phyloP scores from a whole-genome alignment of 345 rosid genomes.

The Citrus cavaleriei region DNA sequence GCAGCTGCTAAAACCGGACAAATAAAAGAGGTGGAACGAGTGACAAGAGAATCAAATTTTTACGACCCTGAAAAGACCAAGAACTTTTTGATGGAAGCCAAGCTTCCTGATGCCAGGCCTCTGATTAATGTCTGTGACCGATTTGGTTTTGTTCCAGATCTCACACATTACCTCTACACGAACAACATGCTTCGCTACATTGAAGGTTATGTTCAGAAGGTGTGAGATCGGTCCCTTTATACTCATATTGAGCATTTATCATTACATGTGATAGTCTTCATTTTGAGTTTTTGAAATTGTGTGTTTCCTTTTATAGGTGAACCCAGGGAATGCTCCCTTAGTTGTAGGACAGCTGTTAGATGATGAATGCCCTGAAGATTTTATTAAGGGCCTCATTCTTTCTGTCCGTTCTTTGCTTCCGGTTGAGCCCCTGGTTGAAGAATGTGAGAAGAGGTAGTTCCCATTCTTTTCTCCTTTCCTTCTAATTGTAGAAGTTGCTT shows the following conservation, averaged over 20 bases:
- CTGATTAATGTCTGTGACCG: conserved; percentile 98
- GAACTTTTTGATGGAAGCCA: conserved; percentile 97
- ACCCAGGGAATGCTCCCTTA: conserved; percentile 97
- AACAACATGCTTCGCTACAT: conserved; percentile 95
- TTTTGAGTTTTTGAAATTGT: conserved; percentile 6
- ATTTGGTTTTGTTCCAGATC: conserved; percentile 94
- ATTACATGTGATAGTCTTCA: neutral
- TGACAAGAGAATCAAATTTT: conserved; percentile 92
- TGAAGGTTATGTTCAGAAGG: conserved; percentile 99
- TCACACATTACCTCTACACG: conserved; percentile 92
- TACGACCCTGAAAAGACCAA: conserved; percentile 96
- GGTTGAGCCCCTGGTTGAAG: conserved; percentile 83
- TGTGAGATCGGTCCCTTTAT: conserved; percentile 22
- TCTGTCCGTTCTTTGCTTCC: conserved; percentile 82
- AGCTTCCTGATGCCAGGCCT: conserved; percentile 99
- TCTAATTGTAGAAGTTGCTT: neutral
- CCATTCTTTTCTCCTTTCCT: conserved; percentile 9
- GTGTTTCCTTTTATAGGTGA: conserved; percentile 52
- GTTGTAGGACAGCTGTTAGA: conserved; percentile 91
- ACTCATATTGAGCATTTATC: neutral
- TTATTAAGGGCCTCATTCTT: conserved; percentile 94
- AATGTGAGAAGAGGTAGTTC: conserved; percentile 80
- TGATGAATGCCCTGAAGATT: conserved; percentile 99
- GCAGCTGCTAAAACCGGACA: conserved; percentile 96
- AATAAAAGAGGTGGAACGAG: conserved; percentile 99